These are phyloP conservation scores for Phytopythium helicoides DNA, from an alignment of 352 stramenopile species.

Conservation along the genomic window DNA sequence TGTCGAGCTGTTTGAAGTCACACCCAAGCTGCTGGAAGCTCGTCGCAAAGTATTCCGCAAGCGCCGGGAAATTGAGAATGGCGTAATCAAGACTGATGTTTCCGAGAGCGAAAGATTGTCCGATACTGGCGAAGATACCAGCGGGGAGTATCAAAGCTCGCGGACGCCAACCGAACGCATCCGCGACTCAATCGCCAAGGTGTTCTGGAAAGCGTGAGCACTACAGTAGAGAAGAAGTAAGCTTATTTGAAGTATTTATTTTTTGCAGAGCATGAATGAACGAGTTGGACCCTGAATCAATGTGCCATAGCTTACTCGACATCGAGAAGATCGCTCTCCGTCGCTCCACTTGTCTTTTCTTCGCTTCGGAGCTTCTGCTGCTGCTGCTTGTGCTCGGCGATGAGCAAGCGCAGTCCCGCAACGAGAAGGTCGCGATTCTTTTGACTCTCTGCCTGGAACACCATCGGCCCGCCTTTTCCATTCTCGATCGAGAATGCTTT, in stretches of 20 bases:
- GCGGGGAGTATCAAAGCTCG: conserved; percentile 34
- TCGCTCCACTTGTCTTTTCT: background rate
- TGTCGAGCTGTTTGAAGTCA: conserved; percentile 62
- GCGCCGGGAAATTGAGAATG: conserved; percentile 28
- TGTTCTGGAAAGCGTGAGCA: conserved; percentile 31
- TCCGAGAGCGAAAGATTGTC: too few species aligned
- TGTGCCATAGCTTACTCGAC: background rate
- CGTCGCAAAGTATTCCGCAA: conserved; percentile 55
- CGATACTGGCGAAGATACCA: conserved; percentile 33
- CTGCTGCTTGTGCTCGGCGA: conserved; percentile 54
- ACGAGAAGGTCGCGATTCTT: conserved; percentile 73
- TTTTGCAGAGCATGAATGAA: background rate
- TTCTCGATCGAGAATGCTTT: conserved; percentile 56
- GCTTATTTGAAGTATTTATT: conserved; percentile 37
- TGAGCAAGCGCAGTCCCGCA: conserved; percentile 55
- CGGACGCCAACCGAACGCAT: conserved; percentile 39
- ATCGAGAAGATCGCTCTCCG: background rate
- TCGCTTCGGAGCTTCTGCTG: too few species aligned
- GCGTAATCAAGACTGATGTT: too few species aligned
- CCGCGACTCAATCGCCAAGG: conserved; percentile 29
- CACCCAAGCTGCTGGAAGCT: conserved; percentile 47
- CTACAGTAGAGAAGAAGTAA: background rate
- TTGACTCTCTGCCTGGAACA: conserved; percentile 60
- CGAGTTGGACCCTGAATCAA: too few species aligned
- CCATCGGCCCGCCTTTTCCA: conserved; percentile 45